These are phyloP conservation scores for Trichoderma atrobrunneum DNA, from an alignment of 2,329 filamentous ascomycete genomes.

Conservation along the genomic window DNA sequence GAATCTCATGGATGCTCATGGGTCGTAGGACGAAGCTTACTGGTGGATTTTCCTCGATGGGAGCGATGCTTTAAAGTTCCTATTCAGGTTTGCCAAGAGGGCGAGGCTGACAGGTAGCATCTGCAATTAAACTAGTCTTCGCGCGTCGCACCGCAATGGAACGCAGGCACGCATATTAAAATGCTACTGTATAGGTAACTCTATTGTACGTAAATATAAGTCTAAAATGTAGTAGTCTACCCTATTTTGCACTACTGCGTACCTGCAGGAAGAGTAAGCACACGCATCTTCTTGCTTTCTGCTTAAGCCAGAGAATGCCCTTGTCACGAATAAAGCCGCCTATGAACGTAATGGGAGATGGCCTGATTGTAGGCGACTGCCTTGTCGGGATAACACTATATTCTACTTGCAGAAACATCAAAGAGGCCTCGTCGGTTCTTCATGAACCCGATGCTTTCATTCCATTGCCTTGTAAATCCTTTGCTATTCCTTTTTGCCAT, in stretches of 20 bases:
- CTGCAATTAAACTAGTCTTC: background rate
- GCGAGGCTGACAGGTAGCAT: constrained; percentile 2
- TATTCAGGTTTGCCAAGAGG: background rate
- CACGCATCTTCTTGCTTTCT: background rate
- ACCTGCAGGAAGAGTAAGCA: background rate
- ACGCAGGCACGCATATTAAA: background rate
- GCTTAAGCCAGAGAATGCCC: background rate
- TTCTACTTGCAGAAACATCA: background rate
- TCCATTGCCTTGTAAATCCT: too few species aligned
- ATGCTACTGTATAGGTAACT: background rate
- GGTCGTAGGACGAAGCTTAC: background rate
- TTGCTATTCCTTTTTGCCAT: background rate
- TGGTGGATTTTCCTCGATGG: constrained; percentile 2
- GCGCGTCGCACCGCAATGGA: background rate
- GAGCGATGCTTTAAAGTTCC: background rate
- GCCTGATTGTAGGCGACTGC: background rate
- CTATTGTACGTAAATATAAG: background rate
- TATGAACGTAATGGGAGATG: background rate
- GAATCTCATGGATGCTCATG: background rate
- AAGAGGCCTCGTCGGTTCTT: background rate
- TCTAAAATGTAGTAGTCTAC: background rate
- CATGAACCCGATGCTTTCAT: background rate
- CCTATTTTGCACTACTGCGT: background rate
- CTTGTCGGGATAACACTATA: background rate
- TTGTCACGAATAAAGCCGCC: background rate